Evolutionary conservation across 805 yeast genomes (phyloP).

Genomic region (Komagataella ulmi): DNA sequence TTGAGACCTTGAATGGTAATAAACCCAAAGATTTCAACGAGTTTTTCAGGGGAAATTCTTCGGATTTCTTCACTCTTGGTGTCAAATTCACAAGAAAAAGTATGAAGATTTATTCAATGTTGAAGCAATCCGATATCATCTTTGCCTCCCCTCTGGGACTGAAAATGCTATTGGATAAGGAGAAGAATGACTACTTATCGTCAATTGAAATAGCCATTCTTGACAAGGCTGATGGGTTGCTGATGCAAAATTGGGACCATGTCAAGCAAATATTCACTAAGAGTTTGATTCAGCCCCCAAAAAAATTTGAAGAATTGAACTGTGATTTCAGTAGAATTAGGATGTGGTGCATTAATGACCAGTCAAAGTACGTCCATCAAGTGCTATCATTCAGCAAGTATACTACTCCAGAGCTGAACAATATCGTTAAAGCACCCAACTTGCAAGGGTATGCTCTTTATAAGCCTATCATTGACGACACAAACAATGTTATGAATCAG

Average conservation of each 20-base stretch:
- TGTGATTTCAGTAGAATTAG: conserved; percentile 88
- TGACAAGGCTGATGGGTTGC: conserved; percentile 77
- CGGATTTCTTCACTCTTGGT: conserved; percentile 89
- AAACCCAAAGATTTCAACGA: conserved; percentile 80
- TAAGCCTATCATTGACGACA: conserved; percentile 29
- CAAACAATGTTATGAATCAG: conserved; percentile 43
- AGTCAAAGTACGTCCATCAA: conserved; percentile 63
- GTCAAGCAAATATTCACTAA: conserved; percentile 50
- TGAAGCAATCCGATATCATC: conserved; percentile 74
- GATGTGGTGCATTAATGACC: conserved; percentile 85
- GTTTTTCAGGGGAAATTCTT: conserved; percentile 76
- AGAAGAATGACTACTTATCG: conserved; percentile 53
- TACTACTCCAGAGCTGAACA: conserved; percentile 70
- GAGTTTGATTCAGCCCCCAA: conserved; percentile 66
- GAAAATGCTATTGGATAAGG: conserved; percentile 62
- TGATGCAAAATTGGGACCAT: conserved; percentile 91
- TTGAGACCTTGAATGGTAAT: conserved; percentile 19
- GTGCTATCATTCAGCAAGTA: conserved; percentile 65
- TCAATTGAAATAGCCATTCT: conserved; percentile 74
- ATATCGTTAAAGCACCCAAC: conserved; percentile 39
- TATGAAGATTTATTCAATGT: conserved; percentile 69
- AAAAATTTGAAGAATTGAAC: conserved; percentile 39
- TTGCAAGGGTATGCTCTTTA: conserved; percentile 48
- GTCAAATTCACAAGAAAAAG: conserved; percentile 81
- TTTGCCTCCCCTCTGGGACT: conserved; percentile 89